Base-by-base conservation (phyloP, 2,329 filamentous ascomycete genomes). In the Aureobasidium uvarum region DNA sequence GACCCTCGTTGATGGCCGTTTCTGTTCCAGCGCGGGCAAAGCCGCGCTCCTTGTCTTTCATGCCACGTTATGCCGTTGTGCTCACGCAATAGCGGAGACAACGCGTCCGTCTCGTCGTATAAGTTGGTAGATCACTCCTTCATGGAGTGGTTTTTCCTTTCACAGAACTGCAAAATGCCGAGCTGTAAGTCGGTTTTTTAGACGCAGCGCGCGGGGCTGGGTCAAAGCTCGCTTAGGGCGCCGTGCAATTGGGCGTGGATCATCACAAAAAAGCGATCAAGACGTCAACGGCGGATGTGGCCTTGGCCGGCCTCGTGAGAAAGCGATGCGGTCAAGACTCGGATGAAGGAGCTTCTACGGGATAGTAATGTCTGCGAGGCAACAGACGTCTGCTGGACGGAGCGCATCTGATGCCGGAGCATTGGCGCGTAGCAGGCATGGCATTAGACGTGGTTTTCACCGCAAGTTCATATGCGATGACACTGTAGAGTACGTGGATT, bases 201-300 rank as follows among this genome's bases (percentile, higher is more conserved):
- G 11, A 33, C 14, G 28, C 46, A 51, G 48, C 25, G 48, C 48
- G 48, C 48, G 48, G 48, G 48, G 48, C 25, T 46, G 25, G 36
- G 56, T 48, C 56, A 60, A 60, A 62, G 59, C 45, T 62, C 59
- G 59, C 59, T 41, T 51, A 39, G 28, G 46, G 46, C 25, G n/a
- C 59, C 59, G 36, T 41, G 28, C n/a, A 31, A 62, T 62, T 51
- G 59, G 56, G 45, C 18, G 28, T n/a, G 18, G 59, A 62, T 51
- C 43, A 50, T 7, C 59, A 51, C 28, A 46, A 45, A 36, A 59
- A 16, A 36, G 39, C 55, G 38, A 50, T 62, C 59, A 62, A 50
- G 23, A 62, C 59, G 59, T 62, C 59, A 62, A 62, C 46, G 59
- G 59, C 59, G 31, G 31, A 36, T 25, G 56, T 7, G 18, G 33